These are phyloP conservation scores for Aspergillus quadrilineatus DNA, from an alignment of 2,329 filamentous ascomycete genomes.

Conservation along the genomic window DNA sequence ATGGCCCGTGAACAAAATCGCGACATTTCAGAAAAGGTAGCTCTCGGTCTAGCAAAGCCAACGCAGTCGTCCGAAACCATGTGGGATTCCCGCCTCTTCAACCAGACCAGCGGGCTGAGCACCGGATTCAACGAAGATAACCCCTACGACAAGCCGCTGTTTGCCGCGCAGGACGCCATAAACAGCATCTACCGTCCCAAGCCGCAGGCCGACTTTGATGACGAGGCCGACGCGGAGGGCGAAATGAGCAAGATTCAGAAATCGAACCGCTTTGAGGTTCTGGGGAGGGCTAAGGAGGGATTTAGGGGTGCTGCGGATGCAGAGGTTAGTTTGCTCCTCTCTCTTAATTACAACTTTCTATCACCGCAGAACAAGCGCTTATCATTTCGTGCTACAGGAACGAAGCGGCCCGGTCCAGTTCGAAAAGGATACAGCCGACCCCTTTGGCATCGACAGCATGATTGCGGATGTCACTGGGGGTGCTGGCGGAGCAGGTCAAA, in stretches of 20 bases:
- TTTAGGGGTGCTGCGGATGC: constrained; percentile 81
- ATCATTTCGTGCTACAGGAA: constrained; percentile 47
- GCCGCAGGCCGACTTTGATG: constrained; percentile 69
- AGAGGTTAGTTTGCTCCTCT: constrained; percentile 57
- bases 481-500: constrained; percentile 46
- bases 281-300: constrained; percentile 78
- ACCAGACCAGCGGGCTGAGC: constrained; percentile 87
- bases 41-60: constrained; percentile 89
- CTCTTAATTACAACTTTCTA: constrained; percentile 3
- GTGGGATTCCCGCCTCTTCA: constrained; percentile 96
- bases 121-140: constrained; percentile 97
- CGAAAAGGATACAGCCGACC: constrained; percentile 82
- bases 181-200: constrained; percentile 88
- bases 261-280: constrained; percentile 78
- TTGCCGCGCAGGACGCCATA: constrained; percentile 92
- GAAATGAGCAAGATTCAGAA: constrained; percentile 89
- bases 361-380: not conserved
- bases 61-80: constrained; percentile 89
- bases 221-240: constrained; percentile 74
- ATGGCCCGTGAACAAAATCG: constrained; percentile 94
- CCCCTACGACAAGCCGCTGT: constrained; percentile 93
- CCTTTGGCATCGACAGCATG: constrained; percentile 93
- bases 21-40: constrained; percentile 96
- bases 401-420: constrained; percentile 94
- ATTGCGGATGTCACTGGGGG: constrained; percentile 69